Base-by-base conservation (phyloP, 306 rosid species). In the Argentina anserina region DNA sequence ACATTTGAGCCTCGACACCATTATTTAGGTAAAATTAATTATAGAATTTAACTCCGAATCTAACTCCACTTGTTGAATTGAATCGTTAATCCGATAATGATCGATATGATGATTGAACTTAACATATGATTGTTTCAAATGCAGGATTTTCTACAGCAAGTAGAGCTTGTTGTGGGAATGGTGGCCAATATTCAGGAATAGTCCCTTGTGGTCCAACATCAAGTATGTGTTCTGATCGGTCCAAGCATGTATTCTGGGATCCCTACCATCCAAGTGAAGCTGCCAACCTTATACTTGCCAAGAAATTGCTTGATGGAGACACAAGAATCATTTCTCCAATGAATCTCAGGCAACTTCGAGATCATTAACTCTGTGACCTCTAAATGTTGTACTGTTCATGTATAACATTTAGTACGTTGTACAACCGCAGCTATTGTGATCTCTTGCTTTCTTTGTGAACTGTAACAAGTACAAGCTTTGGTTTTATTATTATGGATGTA, bases 261-360 rank as follows among this genome's bases (percentile, higher is more conserved):
- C 99, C 97, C 34, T 91, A 89, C 72, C 99, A 94, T 52, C 97
- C 99, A 13, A 94, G 97, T 33, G 97, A 94, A 36, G 96, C 99
- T 63, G 89, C 99, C 41, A 91, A 94, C 71, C 75, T 94, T 29
- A 74, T 94, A 23, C 67, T 94, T 0, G 93, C 96, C 77, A 91
- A 91, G 53, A 85, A 89, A 63, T 80, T 94, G 58, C 78, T 94
- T 20, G 91, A 94, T 26, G 99, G 99, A 47, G 96, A 88, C 81
- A 71, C 58, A 4, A 86, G 81, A 77, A 65, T 69, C 79, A 89
- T 94, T 2, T 86, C 87, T 69, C 98, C 98, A 6, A 23, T 88
- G 21, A 94, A 94, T 80, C 96, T 91, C 20, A 88, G 90, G 73
- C 95, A 94, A 47, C 98, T 93, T 68, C 75, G 87, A 31, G 91